These are phyloP conservation scores for Terana coerulea DNA, from an alignment of 768 basidiomycete genomes.

Conservation along the genomic window DNA sequence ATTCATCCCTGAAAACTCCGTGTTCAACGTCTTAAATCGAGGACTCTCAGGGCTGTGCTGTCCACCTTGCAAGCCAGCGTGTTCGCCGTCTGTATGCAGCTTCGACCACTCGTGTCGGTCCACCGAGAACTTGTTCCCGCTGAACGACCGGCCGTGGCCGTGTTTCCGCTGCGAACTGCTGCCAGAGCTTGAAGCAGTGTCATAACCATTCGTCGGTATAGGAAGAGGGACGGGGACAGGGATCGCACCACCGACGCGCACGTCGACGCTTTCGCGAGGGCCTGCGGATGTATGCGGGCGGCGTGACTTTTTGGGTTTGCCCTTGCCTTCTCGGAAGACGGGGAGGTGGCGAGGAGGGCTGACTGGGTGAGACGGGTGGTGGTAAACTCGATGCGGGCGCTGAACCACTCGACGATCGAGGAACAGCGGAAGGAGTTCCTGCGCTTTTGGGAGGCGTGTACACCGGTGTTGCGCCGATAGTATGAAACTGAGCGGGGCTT, in stretches of 20 bases:
- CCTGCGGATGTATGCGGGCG: slow-evolving; percentile 78
- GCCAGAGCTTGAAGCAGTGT: slow-evolving; percentile 2
- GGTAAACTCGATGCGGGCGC: not conserved
- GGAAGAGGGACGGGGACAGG: slow-evolving; percentile 10
- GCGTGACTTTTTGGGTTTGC: slow-evolving; percentile 30
- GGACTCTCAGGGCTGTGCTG: not conserved
- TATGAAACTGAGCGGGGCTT: not conserved
- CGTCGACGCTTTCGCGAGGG: slow-evolving; percentile 49
- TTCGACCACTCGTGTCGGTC: not conserved
- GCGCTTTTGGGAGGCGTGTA: not conserved
- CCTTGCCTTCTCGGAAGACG: slow-evolving; percentile 4
- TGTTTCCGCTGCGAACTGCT: not conserved
- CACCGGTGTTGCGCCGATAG: not conserved
- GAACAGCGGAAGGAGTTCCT: too few species aligned
- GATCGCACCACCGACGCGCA: slow-evolving; percentile 20
- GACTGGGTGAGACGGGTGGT: not conserved
- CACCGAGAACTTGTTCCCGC: not conserved
- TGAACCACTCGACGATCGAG: not conserved
- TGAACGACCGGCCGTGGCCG: not conserved
- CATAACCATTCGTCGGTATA: slow-evolving; percentile 16
- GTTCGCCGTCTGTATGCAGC: not conserved
- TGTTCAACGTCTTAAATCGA: not conserved
- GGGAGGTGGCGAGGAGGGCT: not conserved
- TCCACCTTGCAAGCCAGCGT: not conserved
- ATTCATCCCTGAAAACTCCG: not conserved